phyloP scores from a whole-genome alignment of 2,329 filamentous ascomycete genomes.

The Diaporthe citri region DNA sequence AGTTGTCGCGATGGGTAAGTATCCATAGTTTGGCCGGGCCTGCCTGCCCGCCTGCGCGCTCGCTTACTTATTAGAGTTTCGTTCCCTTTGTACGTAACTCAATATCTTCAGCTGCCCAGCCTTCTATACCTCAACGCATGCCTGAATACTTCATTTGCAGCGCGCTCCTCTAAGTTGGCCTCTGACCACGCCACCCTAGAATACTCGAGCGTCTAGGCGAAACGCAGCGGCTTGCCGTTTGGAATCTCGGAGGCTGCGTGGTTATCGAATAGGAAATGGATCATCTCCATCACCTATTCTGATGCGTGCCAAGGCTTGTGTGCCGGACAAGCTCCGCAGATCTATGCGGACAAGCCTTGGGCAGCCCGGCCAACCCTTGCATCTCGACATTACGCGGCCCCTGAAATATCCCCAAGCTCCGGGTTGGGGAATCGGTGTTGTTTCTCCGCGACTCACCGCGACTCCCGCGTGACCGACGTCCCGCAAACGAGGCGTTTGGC shows the following conservation, averaged over 20 bases:
- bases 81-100: background rate
- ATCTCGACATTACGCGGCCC: slow-evolving; percentile 10
- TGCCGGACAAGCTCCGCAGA: slow-evolving; percentile 17
- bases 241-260: slow-evolving; percentile 20
- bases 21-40: background rate
- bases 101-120: background rate
- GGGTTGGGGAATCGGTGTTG: slow-evolving; percentile 5
- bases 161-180: background rate
- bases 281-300: background rate
- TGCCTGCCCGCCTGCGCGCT: background rate
- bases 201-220: background rate
- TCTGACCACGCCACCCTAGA: background rate
- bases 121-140: background rate
- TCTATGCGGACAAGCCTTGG: slow-evolving; percentile 19
- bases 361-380: slow-evolving; percentile 11
- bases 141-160: background rate
- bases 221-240: slow-evolving; percentile 16
- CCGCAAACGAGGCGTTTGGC: background rate
- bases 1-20: background rate
- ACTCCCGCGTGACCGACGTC: slow-evolving; percentile 4
- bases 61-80: background rate
- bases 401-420: slow-evolving; percentile 25
- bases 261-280: slow-evolving; percentile 21
- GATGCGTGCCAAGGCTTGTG: slow-evolving; percentile 20
- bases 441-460: slow-evolving; percentile 9